Evolutionary conservation across 2,329 filamentous ascomycete genomes (phyloP).

Genomic region (Fonsecaea erecta): DNA sequence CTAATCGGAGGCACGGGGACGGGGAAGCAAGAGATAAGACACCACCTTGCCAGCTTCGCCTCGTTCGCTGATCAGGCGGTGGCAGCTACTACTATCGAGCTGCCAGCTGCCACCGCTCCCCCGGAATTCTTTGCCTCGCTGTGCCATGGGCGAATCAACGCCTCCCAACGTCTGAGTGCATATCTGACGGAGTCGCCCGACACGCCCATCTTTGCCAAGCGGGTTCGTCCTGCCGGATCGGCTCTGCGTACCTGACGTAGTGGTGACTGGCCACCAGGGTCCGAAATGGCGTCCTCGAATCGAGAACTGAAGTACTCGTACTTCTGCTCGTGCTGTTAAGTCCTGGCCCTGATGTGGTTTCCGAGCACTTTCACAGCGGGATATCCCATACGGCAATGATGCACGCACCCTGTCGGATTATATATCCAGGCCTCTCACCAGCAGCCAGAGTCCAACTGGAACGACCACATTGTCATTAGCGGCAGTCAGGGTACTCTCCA

Average conservation of each 20-base stretch:
- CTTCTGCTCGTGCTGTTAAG: neutral
- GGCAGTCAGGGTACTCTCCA: slow-evolving; percentile 92
- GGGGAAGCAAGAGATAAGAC: neutral
- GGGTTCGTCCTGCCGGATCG: slow-evolving; percentile 10
- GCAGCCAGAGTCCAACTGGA: slow-evolving; percentile 87
- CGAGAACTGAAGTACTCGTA: neutral
- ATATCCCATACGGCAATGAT: neutral
- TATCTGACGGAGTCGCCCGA: neutral
- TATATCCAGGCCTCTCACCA: slow-evolving; percentile 72
- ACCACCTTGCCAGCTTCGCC: neutral
- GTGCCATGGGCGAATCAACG: neutral
- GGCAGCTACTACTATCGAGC: neutral
- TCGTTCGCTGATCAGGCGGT: neutral
- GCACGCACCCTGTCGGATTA: slow-evolving; percentile 5
- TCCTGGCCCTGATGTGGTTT: neutral
- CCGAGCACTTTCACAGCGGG: neutral
- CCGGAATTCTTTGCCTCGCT: slow-evolving; percentile 4
- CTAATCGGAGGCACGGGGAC: neutral
- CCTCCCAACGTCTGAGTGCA: neutral
- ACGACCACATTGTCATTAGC: slow-evolving; percentile 99
- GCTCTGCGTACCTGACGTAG: slow-evolving; percentile 1
- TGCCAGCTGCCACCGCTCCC: neutral
- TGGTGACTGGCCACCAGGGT: neutral
- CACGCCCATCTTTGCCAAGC: slow-evolving; percentile 8
- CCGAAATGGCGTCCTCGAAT: neutral